Conservation (phyloP, 306 rosid species). For the Vicia sativa region DNA sequence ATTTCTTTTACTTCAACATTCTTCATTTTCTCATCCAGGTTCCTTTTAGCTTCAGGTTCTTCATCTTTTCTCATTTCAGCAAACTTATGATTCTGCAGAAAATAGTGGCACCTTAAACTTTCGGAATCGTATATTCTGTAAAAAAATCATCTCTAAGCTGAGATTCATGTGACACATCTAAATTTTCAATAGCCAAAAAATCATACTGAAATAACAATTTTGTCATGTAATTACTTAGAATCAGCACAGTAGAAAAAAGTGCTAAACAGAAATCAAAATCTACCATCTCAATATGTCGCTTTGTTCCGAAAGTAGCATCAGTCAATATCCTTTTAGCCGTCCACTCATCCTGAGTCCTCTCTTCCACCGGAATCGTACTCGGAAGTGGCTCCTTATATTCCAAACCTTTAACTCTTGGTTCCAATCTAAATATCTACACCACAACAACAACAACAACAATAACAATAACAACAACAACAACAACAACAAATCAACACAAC, state of each 20-base stretch:
- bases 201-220: not conserved
- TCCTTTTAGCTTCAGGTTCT: slow-evolving; percentile 52
- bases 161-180: no score
- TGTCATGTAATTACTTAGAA: not conserved
- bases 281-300: slow-evolving; percentile 57
- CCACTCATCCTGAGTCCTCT: slow-evolving; percentile 45
- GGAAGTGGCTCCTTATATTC: slow-evolving; percentile 48
- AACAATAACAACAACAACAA: not conserved
- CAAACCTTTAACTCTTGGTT: slow-evolving; percentile 64
- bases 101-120: no score
- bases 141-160: no score
- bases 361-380: slow-evolving; percentile 38
- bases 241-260: slow-evolving; percentile 12
- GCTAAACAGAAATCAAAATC: slow-evolving; percentile 1
- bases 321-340: slow-evolving; percentile 38
- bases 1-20: slow-evolving; percentile 51
- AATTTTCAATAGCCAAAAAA: not conserved
- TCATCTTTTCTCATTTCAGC: slow-evolving; percentile 51
- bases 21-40: slow-evolving; percentile 62
- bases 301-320: slow-evolving; percentile 59
- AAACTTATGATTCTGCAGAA: slow-evolving; percentile 60
- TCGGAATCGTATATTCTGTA: no score
- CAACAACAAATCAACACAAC: slow-evolving; percentile 11
- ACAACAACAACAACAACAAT: not conserved
- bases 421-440: slow-evolving; percentile 80